Evolutionary conservation across 768 basidiomycete species (phyloP).

Genomic region (Termitomyces sp.): DNA sequence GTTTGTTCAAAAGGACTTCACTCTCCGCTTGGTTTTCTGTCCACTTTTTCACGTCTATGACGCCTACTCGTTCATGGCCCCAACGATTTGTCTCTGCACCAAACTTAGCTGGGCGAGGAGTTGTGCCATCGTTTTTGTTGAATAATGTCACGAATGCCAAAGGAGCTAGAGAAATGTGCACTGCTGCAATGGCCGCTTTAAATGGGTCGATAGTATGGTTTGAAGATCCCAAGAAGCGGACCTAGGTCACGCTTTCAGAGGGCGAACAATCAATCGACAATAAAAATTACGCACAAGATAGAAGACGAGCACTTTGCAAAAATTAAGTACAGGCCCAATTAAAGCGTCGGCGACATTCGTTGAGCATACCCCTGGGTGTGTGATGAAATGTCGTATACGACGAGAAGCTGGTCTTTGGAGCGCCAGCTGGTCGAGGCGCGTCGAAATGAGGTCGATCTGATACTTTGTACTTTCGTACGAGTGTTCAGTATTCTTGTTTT

Average conservation of each 20-base stretch:
- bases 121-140: conserved; percentile 12
- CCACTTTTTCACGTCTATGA: conserved; percentile 46
- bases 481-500: conserved; percentile 50
- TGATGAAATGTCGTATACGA: conserved; percentile 50
- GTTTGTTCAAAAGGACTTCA: conserved; percentile 43
- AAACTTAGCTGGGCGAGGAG: conserved; percentile 37
- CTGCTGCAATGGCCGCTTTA: conserved; percentile 63
- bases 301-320: conserved; percentile 49
- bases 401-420: conserved; percentile 18
- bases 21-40: conserved; percentile 42
- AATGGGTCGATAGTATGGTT: conserved; percentile 57
- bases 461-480: conserved; percentile 75
- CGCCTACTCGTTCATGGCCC: conserved; percentile 50
- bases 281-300: conserved; percentile 48
- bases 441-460: conserved; percentile 64
- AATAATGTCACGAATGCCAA: conserved; percentile 41
- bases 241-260: conserved; percentile 34
- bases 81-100: conserved; percentile 51
- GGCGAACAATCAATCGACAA: not conserved
- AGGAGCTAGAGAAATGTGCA: conserved; percentile 62
- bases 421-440: conserved; percentile 46
- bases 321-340: conserved; percentile 37
- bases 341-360: conserved; percentile 55
- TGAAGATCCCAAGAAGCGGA: conserved; percentile 59
- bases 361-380: conserved; percentile 65